These are phyloP conservation scores for Uronychia setigera DNA, from an alignment of 73 alveolate genomes.

Conservation along the genomic window DNA sequence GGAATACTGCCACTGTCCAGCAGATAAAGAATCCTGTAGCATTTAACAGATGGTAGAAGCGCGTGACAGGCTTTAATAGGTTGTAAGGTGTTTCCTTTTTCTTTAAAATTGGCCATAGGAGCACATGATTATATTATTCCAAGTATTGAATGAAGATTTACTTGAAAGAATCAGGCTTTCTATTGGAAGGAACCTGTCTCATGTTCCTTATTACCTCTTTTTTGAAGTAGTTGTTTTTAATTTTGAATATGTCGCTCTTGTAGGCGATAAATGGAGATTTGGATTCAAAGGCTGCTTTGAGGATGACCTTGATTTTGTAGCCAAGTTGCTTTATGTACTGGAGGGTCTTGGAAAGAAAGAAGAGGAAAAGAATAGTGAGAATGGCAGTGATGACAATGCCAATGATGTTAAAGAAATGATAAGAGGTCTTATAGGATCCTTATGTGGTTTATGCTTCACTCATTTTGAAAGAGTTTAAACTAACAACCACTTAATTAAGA, in stretches of 20 bases:
- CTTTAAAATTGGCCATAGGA: neutral
- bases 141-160: neutral
- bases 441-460: too few species aligned
- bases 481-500: too few species aligned
- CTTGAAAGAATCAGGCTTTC: neutral
- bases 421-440: too few species aligned
- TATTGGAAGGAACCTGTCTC: neutral
- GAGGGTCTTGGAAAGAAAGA: neutral
- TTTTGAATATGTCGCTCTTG: neutral
- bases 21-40: neutral
- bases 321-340: neutral
- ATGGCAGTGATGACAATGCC: neutral
- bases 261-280: constrained; percentile 4
- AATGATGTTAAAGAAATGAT: neutral
- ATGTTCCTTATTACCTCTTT: neutral
- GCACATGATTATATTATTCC: neutral
- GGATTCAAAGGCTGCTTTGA: neutral
- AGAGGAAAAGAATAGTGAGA: neutral
- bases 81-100: neutral
- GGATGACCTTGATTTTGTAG: constrained; percentile 1
- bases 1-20: neutral
- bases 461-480: too few species aligned
- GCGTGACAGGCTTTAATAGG: neutral
- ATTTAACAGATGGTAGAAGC: neutral
- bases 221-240: neutral